A percentile compares a stretch with the other conserved stretches of the same genome.
These are phyloP conservation scores for Beauveria sp. DNA, from an alignment of 2,329 filamentous ascomycete genomes.

Conservation along the genomic window DNA sequence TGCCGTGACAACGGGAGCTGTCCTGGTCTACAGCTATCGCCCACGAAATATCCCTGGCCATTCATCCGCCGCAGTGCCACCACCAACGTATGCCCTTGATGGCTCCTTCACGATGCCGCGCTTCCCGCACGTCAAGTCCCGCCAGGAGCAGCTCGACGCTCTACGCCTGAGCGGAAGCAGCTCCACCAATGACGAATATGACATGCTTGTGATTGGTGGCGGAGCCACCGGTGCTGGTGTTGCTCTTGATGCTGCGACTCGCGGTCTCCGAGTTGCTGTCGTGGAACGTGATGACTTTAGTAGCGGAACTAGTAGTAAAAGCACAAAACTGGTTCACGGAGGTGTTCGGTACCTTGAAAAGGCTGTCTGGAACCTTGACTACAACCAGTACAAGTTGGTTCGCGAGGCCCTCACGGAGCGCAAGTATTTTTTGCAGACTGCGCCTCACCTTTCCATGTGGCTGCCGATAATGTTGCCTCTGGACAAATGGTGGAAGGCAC, in stretches of 20 bases:
- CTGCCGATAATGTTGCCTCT: conserved; percentile 70
- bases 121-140: conserved; percentile 55
- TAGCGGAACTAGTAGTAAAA: conserved; percentile 66
- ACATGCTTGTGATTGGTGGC: conserved; percentile 62
- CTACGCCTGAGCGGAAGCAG: conserved; percentile 37
- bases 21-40: conserved; percentile 50
- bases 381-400: conserved; percentile 64
- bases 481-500: conserved; percentile 69
- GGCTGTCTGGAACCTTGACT: conserved; percentile 68
- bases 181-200: conserved; percentile 44
- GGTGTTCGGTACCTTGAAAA: conserved; percentile 70
- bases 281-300: conserved; percentile 69
- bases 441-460: conserved; percentile 66
- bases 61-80: conserved; percentile 60
- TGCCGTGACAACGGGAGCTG: conserved; percentile 34
- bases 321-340: conserved; percentile 70
- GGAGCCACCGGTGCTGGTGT: conserved; percentile 66
- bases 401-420: conserved; percentile 66
- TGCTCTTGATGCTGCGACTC: conserved; percentile 62
- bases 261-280: conserved; percentile 63
- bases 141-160: conserved; percentile 57
- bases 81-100: conserved; percentile 60
- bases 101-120: conserved; percentile 59
- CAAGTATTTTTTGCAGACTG: conserved; percentile 67
- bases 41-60: conserved; percentile 65